Conservation (phyloP, 148 eudicot species). For the Vaccinium myrtillus region DNA sequence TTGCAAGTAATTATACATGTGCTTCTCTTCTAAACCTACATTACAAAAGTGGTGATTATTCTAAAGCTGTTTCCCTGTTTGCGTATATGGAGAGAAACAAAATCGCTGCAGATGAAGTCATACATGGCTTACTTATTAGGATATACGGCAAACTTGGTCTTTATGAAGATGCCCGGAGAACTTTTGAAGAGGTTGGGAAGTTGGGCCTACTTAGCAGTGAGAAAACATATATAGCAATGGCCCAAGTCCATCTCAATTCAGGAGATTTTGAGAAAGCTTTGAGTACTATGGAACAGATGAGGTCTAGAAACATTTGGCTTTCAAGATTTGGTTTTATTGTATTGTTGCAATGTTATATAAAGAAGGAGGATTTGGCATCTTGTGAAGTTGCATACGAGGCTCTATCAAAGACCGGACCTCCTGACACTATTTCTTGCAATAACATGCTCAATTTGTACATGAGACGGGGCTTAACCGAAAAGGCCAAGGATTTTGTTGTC, state of each 20-base stretch:
- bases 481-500: slow-evolving; percentile 58
- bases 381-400: slow-evolving; percentile 65
- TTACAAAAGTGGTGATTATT: slow-evolving; percentile 71
- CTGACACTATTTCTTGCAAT: slow-evolving; percentile 63
- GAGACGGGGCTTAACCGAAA: slow-evolving; percentile 45
- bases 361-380: slow-evolving; percentile 63
- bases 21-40: slow-evolving; percentile 72
- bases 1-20: slow-evolving; percentile 86
- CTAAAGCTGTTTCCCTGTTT: slow-evolving; percentile 77
- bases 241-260: slow-evolving; percentile 74
- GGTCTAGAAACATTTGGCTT: slow-evolving; percentile 43
- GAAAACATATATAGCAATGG: slow-evolving; percentile 84
- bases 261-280: slow-evolving; percentile 60
- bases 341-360: slow-evolving; percentile 61
- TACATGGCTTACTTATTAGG: slow-evolving; percentile 75
- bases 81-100: slow-evolving; percentile 74
- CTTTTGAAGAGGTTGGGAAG: slow-evolving; percentile 63
- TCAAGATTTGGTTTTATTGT: slow-evolving; percentile 62
- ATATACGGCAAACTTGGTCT: slow-evolving; percentile 95
- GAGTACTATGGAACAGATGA: slow-evolving; percentile 60
- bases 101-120: slow-evolving; percentile 77
- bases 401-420: slow-evolving; percentile 56
- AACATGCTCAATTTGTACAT: slow-evolving; percentile 64
- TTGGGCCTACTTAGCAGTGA: slow-evolving; percentile 67
- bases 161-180: slow-evolving; percentile 72